Evolutionary conservation across 116 monocot species (phyloP).

Genomic region (Iris pallida): DNA sequence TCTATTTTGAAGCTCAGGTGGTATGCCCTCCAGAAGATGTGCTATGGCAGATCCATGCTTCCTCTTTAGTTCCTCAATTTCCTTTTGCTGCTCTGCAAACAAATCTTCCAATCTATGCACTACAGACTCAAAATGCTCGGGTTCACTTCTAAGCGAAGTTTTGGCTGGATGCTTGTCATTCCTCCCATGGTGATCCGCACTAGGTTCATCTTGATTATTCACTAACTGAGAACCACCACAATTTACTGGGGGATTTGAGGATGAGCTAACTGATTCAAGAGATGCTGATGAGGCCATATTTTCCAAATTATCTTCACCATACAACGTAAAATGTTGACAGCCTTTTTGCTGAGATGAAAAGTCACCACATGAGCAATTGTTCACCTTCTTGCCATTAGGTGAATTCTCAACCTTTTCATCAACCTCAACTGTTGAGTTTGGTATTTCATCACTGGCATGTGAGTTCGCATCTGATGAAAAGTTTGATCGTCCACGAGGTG

Average conservation of each 20-base stretch:
- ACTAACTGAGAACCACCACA: not conserved
- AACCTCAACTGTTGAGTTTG: conserved; percentile 10
- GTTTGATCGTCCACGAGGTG: conserved; percentile 1
- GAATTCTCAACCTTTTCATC: not conserved
- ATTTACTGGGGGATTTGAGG: not conserved
- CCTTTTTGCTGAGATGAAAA: conserved; percentile 2
- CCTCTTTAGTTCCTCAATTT: conserved; percentile 43
- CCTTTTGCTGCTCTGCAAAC: conserved; percentile 49
- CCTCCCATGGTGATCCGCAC: not conserved
- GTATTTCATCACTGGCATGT: not conserved
- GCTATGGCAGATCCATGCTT: conserved; percentile 40
- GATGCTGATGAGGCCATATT: not conserved
- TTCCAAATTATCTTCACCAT: conserved; percentile 1
- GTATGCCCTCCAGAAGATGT: conserved; percentile 42
- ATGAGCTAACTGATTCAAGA: not conserved
- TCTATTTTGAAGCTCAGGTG: conserved; percentile 24
- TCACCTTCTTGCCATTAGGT: not conserved
- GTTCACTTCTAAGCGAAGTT: conserved; percentile 1
- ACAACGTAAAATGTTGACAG: not conserved
- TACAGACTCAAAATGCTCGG: conserved; percentile 18
- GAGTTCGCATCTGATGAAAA: conserved; percentile 14
- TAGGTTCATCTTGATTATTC: not conserved
- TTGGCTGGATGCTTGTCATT: not conserved
- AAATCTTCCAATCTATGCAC: conserved; percentile 27
- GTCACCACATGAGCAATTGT: not conserved